Evolutionary conservation across 345 rosid genomes (phyloP), one percentile per base, ranked within the genome.

Genomic region (Pistacia vera): DNA sequence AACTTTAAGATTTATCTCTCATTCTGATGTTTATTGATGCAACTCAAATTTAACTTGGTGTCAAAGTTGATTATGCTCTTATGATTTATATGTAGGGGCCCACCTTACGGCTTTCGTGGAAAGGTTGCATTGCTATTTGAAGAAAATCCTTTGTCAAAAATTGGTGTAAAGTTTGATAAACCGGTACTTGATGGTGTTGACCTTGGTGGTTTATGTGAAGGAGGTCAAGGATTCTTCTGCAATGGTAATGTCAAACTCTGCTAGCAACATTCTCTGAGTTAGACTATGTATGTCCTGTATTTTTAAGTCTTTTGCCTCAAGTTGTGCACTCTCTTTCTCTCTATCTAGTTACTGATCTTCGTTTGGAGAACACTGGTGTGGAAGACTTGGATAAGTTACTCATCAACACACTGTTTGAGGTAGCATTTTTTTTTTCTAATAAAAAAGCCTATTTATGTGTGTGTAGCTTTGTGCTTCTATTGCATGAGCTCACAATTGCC

Each of bases 81-180:
- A 62, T 49, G 66, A 60, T 52, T 79, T 49, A 61, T 36, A 8
- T 80, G 22, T 79, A 92, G 98, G 86, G 98, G 92, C 62, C 97
- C 95, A 14, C 35, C 81, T 41, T 63, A 73, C 79, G 97, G 95
- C 66, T 73, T 66, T 72, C 89, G 90, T 66, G 98, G 98, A 79
- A 89, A 81, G 78, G 94, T 93, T 64, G 77, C 79, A 14, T 86
- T 93, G 69, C 84, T 76, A 57, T 95, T 91, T 70, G 92, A 86
- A 74, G 93, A 87, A 63, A 93, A 90, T 86, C 90, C 90, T 81
- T 68, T 79, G 68, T 88, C 98, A 54, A 93, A 95, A 85, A 83
- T 93, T 75, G 98, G 98, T 54, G 94, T 93, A 74, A 91, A 84
- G 80, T 95, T 93, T 90, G 95, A 93, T 80, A 87, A 88, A 80